These are phyloP conservation scores for Clitopilus passeckerianus DNA, from an alignment of 768 basidiomycete species.

Conservation along the genomic window DNA sequence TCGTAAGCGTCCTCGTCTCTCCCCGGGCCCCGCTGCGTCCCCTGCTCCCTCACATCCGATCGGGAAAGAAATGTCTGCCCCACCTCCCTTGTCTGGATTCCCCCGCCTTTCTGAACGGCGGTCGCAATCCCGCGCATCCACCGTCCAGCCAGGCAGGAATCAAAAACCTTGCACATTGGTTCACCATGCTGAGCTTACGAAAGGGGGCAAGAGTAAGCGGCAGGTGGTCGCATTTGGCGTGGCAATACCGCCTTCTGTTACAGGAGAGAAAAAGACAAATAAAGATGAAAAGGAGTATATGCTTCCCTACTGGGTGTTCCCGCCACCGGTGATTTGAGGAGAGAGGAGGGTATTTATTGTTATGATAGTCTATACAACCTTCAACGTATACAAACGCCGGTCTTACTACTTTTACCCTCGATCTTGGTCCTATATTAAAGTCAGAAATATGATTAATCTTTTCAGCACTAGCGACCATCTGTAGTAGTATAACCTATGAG, in stretches of 20 bases:
- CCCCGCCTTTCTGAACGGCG: slow-evolving; percentile 7
- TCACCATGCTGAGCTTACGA: background rate
- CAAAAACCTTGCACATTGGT: background rate
- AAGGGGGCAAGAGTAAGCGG: slow-evolving; percentile 41
- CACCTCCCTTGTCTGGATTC: slow-evolving; percentile 20
- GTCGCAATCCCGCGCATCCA: slow-evolving; percentile 10
- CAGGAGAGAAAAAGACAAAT: slow-evolving; percentile 23
- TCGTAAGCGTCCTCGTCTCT: slow-evolving; percentile 11
- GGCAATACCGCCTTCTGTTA: slow-evolving; percentile 42
- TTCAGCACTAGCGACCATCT: slow-evolving; percentile 3
- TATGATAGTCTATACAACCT: background rate
- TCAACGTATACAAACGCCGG: background rate
- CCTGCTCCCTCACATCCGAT: slow-evolving; percentile 3
- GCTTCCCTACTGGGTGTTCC: slow-evolving; percentile 48
- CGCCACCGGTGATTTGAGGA: slow-evolving; percentile 9
- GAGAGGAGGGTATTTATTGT: slow-evolving; percentile 4
- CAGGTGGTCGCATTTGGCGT: slow-evolving; percentile 57
- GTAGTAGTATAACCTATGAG: background rate
- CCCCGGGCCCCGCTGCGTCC: background rate
- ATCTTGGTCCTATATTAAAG: slow-evolving; percentile 1
- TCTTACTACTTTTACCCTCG: background rate
- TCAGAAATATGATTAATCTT: slow-evolving; percentile 1
- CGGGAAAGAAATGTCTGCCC: slow-evolving; percentile 17
- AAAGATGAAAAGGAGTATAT: slow-evolving; percentile 39
- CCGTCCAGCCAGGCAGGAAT: slow-evolving; percentile 7